Conservation (phyloP, 306 rosid species). For the Cicer chorassanicum region DNA sequence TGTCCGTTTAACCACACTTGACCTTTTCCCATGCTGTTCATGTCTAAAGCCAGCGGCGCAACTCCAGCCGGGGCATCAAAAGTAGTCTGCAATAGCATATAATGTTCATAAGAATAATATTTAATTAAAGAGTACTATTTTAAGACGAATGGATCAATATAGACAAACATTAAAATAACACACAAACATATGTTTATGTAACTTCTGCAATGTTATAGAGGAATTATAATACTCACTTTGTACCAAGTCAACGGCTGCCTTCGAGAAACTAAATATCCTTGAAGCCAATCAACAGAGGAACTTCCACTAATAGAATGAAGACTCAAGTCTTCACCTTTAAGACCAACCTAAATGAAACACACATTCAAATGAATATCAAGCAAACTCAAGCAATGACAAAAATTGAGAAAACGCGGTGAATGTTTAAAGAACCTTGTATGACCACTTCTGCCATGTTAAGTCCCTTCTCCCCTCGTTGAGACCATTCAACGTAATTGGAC, state of each 20-base stretch:
- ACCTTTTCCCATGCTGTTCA: constrained; percentile 97
- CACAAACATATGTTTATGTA: constrained; percentile 1
- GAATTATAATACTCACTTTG: constrained; percentile 72
- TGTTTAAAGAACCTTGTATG: constrained; percentile 76
- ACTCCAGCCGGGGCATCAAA: constrained; percentile 85
- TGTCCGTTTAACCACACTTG: constrained; percentile 91
- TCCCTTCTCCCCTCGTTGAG: constrained; percentile 94
- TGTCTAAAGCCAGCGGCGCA: constrained; percentile 89
- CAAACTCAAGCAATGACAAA: constrained; percentile 28
- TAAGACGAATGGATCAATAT: background rate
- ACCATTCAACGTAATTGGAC: constrained; percentile 81
- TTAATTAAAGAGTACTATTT: background rate
- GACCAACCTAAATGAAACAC: constrained; percentile 74
- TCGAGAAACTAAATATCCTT: constrained; percentile 68
- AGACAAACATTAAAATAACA: constrained; percentile 20
- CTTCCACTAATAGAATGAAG: constrained; percentile 93
- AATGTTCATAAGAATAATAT: constrained; percentile 1
- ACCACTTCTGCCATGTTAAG: constrained; percentile 98
- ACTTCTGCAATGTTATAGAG: constrained; percentile 13
- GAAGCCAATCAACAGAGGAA: constrained; percentile 92
- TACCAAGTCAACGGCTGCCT: constrained; percentile 93
- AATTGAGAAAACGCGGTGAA: constrained; percentile 12
- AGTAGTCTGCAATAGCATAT: constrained; percentile 64
- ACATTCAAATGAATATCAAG: constrained; percentile 45
- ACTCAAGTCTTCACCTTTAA: constrained; percentile 87